Evolutionary conservation across 805 yeast genomes (phyloP).

Genomic region (Lachancea meyersii): DNA sequence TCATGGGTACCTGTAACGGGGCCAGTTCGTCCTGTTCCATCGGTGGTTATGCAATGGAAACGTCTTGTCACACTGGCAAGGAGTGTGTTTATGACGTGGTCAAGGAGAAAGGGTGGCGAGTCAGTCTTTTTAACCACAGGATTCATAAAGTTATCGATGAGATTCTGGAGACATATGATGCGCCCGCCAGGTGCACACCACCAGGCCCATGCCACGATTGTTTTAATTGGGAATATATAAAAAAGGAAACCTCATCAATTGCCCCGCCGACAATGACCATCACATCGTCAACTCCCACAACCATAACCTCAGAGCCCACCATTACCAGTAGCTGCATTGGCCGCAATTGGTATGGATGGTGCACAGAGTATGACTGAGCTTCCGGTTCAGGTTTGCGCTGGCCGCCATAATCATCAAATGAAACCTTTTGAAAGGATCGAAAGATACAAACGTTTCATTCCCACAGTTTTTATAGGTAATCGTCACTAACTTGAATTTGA

Average conservation of each 20-base stretch:
- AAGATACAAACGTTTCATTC: not conserved
- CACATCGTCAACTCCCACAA: slow-evolving; percentile 12
- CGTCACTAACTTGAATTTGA: slow-evolving; percentile 7
- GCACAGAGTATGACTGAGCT: slow-evolving; percentile 25
- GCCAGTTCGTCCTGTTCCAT: slow-evolving; percentile 82
- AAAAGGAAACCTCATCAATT: slow-evolving; percentile 29
- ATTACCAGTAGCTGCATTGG: slow-evolving; percentile 28
- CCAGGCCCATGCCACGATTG: slow-evolving; percentile 89
- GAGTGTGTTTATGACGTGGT: slow-evolving; percentile 87
- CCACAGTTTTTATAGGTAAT: not conserved
- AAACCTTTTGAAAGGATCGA: not conserved
- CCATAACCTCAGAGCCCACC: slow-evolving; percentile 20
- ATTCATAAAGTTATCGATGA: slow-evolving; percentile 87
- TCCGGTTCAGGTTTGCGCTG: not conserved
- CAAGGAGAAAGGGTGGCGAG: slow-evolving; percentile 84
- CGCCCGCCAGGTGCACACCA: slow-evolving; percentile 63
- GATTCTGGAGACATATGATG: slow-evolving; percentile 63
- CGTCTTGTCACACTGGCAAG: slow-evolving; percentile 87
- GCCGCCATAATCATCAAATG: not conserved
- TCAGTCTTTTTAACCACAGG: slow-evolving; percentile 79
- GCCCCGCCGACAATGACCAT: slow-evolving; percentile 20
- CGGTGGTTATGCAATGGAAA: slow-evolving; percentile 96
- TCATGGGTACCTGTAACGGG: slow-evolving; percentile 94
- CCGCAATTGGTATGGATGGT: slow-evolving; percentile 32
- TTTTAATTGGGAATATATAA: slow-evolving; percentile 76